Base-by-base conservation (phyloP, 2,329 filamentous ascomycete genomes). In the Chaetomiaceae sp. region DNA sequence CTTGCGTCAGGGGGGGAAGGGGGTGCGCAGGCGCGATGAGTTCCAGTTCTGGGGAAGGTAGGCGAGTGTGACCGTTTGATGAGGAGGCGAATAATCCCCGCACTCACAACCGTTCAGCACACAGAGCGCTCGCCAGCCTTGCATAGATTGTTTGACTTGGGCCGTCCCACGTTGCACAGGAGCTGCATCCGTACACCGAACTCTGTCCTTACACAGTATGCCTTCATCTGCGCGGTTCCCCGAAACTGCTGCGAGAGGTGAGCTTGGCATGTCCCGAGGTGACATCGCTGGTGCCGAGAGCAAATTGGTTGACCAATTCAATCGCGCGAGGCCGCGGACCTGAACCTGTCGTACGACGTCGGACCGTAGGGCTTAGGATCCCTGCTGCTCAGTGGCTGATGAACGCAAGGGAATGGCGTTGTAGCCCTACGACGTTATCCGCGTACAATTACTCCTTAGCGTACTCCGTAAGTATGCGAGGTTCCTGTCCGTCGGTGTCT, bases 361-460 rank as follows among this genome's bases (percentile, higher is more conserved):
- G 48, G 48, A 34, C 29, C 41, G 27, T 50, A 48, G 45, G 49
- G 49, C 49, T 48, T 42, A 42, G 38, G 26, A 47, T 24, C 35
- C 26, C 35, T 20, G 39, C 35, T 32, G 45, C 35, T 48, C 41
- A 41, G 27, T 48, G 37, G 42, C 33, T 45, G 41, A 36, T 30
- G 18, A 41, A 48, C 41, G 46, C 42, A 37, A 33, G 8, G 11
- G 27, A 24, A 29, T n/a, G n/a, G n/a, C n/a, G n/a, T n/a, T n/a
- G n/a, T n/a, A n/a, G n/a, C n/a, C n/a, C n/a, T n/a, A n/a, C n/a
- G n/a, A n/a, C n/a, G n/a, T n/a, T n/a, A n/a, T n/a, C n/a, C n/a
- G n/a, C n/a, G n/a, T n/a, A n/a, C n/a, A 24, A 24, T 5, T 24
- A 38, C 15, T 19, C 20, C n/a, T 8, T 24, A n/a, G 11, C 12